Evolutionary conservation across 345 rosid species (phyloP), one percentile per base, ranked within the genome.

Genomic region (Tarenaya hassleriana): DNA sequence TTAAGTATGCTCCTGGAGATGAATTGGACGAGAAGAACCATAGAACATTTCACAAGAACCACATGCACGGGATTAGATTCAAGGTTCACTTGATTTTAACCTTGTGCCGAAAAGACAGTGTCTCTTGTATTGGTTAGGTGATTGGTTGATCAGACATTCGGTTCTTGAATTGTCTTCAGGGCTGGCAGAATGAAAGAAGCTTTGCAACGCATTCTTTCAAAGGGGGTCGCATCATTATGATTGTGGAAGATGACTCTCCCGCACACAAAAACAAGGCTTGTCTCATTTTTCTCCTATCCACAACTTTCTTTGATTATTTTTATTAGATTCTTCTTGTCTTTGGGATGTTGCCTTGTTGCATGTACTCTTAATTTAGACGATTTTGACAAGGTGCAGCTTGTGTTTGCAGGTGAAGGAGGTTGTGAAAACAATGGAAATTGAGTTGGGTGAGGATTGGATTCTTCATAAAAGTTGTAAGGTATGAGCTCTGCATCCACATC

Each of bases 401-500:
- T 11, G 16, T 1, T 37, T 55, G 38, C 27, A 92, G 98, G 88
- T 85, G 41, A 70, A 77, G 51, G 94, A 88, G 50, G 90, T 83
- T 51, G 61, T 76, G 56, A 73, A 77, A 58, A 76, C 77, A 86
- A 85, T 85, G 90, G 98, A 92, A 65, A 49, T 66, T 49, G 96
- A 88, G 60, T 75, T 88, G 47, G 94, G 86, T 39, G 75, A 53
- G 42, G 94, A 77, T 39, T 92, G 96, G 98, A 81, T 92, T 50
- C 77, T 76, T 61, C 90, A 70, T 50, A 71, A 75, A 52, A 75
- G 57, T 42, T 88, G 96, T 45, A 77, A 79, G 94, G 96, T 83
- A 55, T 34, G 51, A 17, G 27, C 1, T 14, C 48, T 64, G 7
- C 20, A 15, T 45, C n/a, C 34, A 16, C 8, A 3, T 45, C 44